A percentile compares a stretch with the other conserved stretches of the same genome.
Conservation (phyloP, 1,284 basidiomycete species). For the Pseudozyma pruni region DNA sequence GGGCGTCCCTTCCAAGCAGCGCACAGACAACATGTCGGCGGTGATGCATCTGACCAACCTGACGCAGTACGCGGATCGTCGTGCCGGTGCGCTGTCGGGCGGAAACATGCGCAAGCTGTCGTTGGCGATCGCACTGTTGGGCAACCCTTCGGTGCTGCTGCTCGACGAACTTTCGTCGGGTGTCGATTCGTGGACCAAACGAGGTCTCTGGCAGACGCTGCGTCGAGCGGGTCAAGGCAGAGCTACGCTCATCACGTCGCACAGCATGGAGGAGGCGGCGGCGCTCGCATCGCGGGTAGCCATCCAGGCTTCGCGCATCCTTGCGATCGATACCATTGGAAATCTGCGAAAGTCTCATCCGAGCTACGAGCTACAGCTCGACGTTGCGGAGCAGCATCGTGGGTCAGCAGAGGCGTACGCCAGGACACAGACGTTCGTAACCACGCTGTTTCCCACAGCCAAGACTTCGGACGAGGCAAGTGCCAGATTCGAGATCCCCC, state of each 20-base stretch:
- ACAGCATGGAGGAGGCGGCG: conserved; percentile 85
- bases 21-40: conserved; percentile 73
- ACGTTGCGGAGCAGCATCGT: conserved; percentile 70
- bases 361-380: conserved; percentile 81
- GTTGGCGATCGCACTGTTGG: conserved; percentile 81
- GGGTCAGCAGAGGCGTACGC: conserved; percentile 68
- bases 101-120: conserved; percentile 78
- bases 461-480: conserved; percentile 80
- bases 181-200: conserved; percentile 82
- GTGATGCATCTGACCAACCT: conserved; percentile 76
- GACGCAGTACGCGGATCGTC: conserved; percentile 74
- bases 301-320: conserved; percentile 16
- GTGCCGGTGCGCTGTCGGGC: conserved; percentile 79
- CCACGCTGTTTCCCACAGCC: conserved; percentile 73
- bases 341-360: conserved; percentile 76
- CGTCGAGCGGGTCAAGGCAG: conserved; percentile 72
- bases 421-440: conserved; percentile 75
- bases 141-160: conserved; percentile 79
- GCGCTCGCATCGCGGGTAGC: conserved; percentile 73
- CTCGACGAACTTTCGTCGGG: conserved; percentile 87
- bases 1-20: conserved; percentile 73
- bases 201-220: conserved; percentile 82
- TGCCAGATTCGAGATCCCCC: conserved; percentile 80
- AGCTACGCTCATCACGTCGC: conserved; percentile 70
- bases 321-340: conserved; percentile 77